Conservation (phyloP, 2,329 filamentous ascomycete species). For the Xylaria sp. region DNA sequence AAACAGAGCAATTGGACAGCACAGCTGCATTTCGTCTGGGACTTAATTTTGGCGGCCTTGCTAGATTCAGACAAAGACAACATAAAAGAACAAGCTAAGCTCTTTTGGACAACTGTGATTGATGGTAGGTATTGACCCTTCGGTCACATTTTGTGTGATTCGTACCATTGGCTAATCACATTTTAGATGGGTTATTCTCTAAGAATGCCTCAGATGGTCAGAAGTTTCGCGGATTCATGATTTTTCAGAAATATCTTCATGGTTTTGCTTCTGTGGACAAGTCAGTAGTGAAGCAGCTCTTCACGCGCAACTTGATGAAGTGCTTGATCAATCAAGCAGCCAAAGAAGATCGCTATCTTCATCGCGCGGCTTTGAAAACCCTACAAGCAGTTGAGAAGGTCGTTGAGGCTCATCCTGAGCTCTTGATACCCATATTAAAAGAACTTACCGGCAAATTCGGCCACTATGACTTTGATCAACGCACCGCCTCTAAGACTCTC, state of each 20-base stretch:
- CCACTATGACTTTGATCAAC: conserved; percentile 82
- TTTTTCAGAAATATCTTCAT: conserved; percentile 80
- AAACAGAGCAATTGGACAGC: conserved; percentile 81
- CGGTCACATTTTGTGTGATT: neutral
- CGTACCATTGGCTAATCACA: conserved; percentile 21
- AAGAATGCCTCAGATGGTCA: conserved; percentile 84
- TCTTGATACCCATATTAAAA: conserved; percentile 69
- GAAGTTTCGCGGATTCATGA: conserved; percentile 90
- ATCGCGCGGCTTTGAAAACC: conserved; percentile 80
- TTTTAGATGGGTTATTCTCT: conserved; percentile 81
- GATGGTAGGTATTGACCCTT: conserved; percentile 71
- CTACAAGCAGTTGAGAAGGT: conserved; percentile 75
- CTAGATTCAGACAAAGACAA: conserved; percentile 51
- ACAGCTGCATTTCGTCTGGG: conserved; percentile 89
- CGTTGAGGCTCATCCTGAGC: conserved; percentile 68
- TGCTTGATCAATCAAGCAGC: conserved; percentile 86
- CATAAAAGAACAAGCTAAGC: conserved; percentile 66
- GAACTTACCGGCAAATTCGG: conserved; percentile 77
- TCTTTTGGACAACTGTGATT: conserved; percentile 88
- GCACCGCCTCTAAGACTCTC: conserved; percentile 86
- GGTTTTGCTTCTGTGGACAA: conserved; percentile 57
- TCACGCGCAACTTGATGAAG: conserved; percentile 84
- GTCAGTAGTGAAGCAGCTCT: conserved; percentile 68
- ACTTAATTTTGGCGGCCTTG: conserved; percentile 73
- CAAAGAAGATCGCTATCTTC: conserved; percentile 79